Conservation (phyloP, 169 alveolate genomes). For the Neospora caninum region DNA sequence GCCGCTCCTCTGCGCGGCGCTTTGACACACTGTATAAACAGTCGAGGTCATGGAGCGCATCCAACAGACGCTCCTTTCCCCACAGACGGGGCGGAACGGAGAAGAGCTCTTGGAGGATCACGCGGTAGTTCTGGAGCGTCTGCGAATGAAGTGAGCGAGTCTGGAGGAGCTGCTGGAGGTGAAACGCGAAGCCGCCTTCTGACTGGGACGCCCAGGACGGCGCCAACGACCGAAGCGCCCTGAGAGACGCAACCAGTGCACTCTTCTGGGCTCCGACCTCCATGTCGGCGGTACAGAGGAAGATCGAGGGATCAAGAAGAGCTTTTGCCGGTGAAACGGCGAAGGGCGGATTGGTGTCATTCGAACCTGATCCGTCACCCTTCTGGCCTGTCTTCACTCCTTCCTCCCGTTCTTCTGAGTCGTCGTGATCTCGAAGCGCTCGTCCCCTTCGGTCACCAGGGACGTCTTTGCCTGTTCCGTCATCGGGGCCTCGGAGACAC, state of each 20-base stretch:
- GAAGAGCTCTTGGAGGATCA: constrained; percentile 54
- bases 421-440: not conserved
- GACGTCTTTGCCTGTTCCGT: constrained; percentile 1
- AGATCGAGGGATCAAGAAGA: constrained; percentile 63
- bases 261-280: constrained; percentile 66
- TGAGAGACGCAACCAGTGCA: constrained; percentile 39
- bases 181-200: constrained; percentile 61
- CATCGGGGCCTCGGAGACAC: not conserved
- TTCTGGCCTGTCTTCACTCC: not conserved
- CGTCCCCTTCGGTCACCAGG: not conserved
- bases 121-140: constrained; percentile 55
- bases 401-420: not conserved
- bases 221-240: constrained; percentile 65
- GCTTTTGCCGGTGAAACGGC: constrained; percentile 43
- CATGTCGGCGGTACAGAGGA: constrained; percentile 59
- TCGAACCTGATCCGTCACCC: not conserved
- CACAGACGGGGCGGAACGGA: constrained; percentile 60
- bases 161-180: constrained; percentile 42
- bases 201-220: constrained; percentile 66
- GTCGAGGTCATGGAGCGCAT: constrained; percentile 63
- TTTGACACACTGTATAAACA: constrained; percentile 21
- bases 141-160: constrained; percentile 50
- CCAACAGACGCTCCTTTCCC: constrained; percentile 62
- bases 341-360: not conserved
- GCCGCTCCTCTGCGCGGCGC: not conserved